A percentile compares a stretch with the other conserved stretches of the same genome.
Conservation (phyloP, 140 eudicot genomes). For the Stevia rebaudiana region DNA sequence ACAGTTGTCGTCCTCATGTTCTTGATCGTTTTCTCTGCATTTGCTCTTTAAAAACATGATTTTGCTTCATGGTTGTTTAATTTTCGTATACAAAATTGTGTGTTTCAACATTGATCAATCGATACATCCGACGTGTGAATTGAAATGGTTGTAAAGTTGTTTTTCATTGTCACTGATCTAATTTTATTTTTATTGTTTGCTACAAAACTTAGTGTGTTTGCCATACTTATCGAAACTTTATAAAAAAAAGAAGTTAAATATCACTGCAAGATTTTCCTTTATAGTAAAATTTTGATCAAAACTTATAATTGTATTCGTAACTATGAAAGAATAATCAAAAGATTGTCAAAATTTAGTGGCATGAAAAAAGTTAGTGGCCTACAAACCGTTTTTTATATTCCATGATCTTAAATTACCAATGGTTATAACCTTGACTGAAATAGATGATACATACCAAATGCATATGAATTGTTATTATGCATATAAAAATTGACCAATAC, state of each 20-base stretch:
- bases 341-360: too few relatives aligned
- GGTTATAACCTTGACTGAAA: background rate
- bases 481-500: background rate
- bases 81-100: slow-evolving; percentile 16
- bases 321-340: too few relatives aligned
- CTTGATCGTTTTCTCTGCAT: slow-evolving; percentile 43
- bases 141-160: slow-evolving; percentile 25
- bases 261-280: too few relatives aligned
- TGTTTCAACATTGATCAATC: slow-evolving; percentile 21
- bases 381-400: too few relatives aligned
- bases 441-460: background rate
- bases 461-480: background rate
- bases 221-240: too few relatives aligned
- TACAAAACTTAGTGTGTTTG: background rate
- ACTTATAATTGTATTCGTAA: too few relatives aligned
- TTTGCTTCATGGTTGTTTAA: slow-evolving; percentile 4
- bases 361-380: too few relatives aligned
- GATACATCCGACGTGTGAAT: slow-evolving; percentile 24
- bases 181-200: background rate
- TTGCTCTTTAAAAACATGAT: slow-evolving; percentile 35
- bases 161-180: slow-evolving; percentile 1
- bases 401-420: background rate
- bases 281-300: too few relatives aligned
- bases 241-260: too few relatives aligned
- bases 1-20: slow-evolving; percentile 39